These are phyloP conservation scores for Bondarzewia mesenterica DNA, from an alignment of 1,284 basidiomycete species.

Conservation along the genomic window DNA sequence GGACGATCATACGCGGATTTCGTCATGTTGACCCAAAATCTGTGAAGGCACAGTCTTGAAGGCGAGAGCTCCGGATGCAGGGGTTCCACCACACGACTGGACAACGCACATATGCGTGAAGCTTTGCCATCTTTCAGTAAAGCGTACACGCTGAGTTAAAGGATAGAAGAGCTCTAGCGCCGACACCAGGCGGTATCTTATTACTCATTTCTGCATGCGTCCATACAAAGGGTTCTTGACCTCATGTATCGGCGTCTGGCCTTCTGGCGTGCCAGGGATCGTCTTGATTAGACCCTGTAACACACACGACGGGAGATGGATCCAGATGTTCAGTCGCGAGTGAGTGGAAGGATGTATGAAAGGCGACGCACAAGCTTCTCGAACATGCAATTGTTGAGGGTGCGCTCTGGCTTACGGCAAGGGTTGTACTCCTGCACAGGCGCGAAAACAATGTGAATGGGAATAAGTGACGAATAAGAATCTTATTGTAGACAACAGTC, in stretches of 20 bases:
- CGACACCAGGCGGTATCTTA: neutral
- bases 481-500: neutral
- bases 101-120: no score
- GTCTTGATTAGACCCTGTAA: constrained; percentile 82
- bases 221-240: constrained; percentile 80
- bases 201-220: constrained; percentile 56
- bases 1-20: no score
- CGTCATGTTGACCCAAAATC: no score
- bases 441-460: constrained; percentile 12
- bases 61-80: no score
- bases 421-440: constrained; percentile 75
- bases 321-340: neutral
- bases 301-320: neutral
- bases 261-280: constrained; percentile 87
- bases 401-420: constrained; percentile 86
- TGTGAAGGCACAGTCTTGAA: no score
- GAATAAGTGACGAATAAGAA: constrained; percentile 7
- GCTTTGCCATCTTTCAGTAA: no score
- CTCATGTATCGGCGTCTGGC: constrained; percentile 86
- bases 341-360: constrained; percentile 1
- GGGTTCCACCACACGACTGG: no score
- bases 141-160: no score
- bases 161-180: neutral
- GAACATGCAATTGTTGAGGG: constrained; percentile 93
- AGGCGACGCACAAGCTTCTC: constrained; percentile 89